Evolutionary conservation across 2,329 filamentous ascomycete species (phyloP).

Genomic region (Neobulgaria alba): DNA sequence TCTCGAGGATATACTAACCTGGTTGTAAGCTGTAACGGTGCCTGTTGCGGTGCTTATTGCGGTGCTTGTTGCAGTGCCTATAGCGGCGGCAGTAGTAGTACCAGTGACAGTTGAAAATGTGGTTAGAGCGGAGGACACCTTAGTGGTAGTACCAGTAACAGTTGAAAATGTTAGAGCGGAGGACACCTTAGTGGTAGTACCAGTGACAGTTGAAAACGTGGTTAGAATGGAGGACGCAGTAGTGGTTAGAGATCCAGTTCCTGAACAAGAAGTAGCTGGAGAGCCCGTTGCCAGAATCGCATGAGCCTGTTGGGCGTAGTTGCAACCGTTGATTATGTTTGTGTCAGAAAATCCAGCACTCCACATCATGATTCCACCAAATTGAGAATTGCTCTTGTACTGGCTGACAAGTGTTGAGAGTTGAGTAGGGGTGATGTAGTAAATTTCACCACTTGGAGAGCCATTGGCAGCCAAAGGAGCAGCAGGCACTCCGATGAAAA

Average conservation of each 20-base stretch:
- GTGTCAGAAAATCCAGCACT: slow-evolving; percentile 34
- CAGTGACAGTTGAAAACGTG: not conserved
- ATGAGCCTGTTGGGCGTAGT: slow-evolving; percentile 34
- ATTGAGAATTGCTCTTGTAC: slow-evolving; percentile 16
- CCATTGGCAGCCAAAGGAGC: slow-evolving; percentile 24
- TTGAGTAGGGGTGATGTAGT: slow-evolving; percentile 21
- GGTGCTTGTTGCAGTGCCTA: too few relatives aligned
- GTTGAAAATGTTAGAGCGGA: slow-evolving; percentile 2
- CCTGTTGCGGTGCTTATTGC: too few relatives aligned
- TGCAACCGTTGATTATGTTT: slow-evolving; percentile 31
- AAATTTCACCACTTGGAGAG: slow-evolving; percentile 8
- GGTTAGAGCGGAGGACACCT: not conserved
- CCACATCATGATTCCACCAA: slow-evolving; percentile 30
- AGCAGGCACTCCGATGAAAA: slow-evolving; percentile 26
- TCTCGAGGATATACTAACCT: too few relatives aligned
- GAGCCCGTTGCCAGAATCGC: slow-evolving; percentile 29
- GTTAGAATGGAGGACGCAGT: not conserved
- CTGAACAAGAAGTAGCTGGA: slow-evolving; percentile 15
- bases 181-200: too few relatives aligned
- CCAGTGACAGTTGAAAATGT: not conserved
- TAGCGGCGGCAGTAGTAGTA: too few relatives aligned
- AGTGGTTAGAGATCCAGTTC: not conserved
- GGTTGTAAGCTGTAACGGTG: too few relatives aligned
- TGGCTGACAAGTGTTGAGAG: slow-evolving; percentile 18
- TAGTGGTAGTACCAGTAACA: too few relatives aligned